Base-by-base conservation (phyloP, 805 yeast species). In the Kregervanrija fluxuum region DNA sequence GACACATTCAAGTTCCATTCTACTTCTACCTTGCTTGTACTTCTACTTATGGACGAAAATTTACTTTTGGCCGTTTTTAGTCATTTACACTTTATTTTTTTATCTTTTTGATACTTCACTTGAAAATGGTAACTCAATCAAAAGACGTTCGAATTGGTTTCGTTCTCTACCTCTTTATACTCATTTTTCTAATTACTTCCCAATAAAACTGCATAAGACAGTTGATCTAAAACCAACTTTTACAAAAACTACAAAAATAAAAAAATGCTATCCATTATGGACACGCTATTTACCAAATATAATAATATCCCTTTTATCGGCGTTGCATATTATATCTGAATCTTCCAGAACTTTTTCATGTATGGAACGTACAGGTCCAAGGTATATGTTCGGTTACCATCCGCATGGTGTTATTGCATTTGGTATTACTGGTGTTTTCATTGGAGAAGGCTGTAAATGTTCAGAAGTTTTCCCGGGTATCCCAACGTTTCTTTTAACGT, bases 371-470 rank as follows among this genome's bases (percentile, higher is more conserved):
- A 65, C 78, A 3, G 91, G 88, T 0, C 90, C 87, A 2, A 68
- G 83, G 33, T 91, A 93, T 62, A 77, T 91, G 2, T 91, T 91
- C 64, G 95, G 96, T 0, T 82, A 87, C 57, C 97, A 90, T 62
- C 99, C 99, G 0, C 99, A 93, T 62, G 99, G 99, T 0, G 90
- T 91, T 12, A 89, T 90, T 11, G 85, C 95, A 1, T 73, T 90
- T 75, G 96, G 97, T 2, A 90, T 83, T 1, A 80, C 90, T 60
- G 95, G 95, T 1, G 80, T 82, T 4, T 33, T 49, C 48, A 88
- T 82, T 0, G 85, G 95, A 2, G 88, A 89, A 47, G 90, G 93
- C 15, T 79, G 28, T 22, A 22, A 22, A 8, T 22, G 28, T 73
- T 68, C 77, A 15, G 62, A 73, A 14, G 51, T 77, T 10, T 87